Evolutionary conservation across 208 protist species (phyloP), one percentile per base, ranked within the genome.

Genomic region (Vickermania ingenoplastis): DNA sequence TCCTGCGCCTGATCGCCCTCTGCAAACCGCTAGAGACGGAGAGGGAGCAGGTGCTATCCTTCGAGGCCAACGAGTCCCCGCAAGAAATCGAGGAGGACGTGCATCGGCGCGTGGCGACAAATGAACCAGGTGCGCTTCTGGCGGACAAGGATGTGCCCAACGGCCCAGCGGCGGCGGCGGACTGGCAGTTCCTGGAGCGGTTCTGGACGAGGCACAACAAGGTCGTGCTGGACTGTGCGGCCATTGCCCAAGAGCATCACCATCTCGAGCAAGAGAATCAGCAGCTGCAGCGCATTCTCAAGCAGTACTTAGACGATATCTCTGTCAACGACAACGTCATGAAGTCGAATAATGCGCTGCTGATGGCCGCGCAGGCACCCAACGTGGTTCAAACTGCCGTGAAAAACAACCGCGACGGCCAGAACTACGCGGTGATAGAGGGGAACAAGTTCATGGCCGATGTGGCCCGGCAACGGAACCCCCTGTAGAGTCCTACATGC

Each of bases 161-260:
- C 54, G 69, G 63, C 14, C 53, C 69, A 30, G 69, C 69, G 11
- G 72, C 67, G 11, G 71, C 75, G n/a, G 76, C 81, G 57, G 86
- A 97, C 53, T 98, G 95, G 94, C 74, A 88, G 50, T 75, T 88
- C 17, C 73, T 98, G 51, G 81, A 97, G 45, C 75, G 89, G 4
- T 98, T 98, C 67, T 98, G 94, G 90, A 81, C 82, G 52, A 90
- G 86, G 57, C 84, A 94, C 70, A 98, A 98, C 86, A 98, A 98
- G 66, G 92, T 97, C 1, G 76, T 97, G 30, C 83, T 98, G 5
- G 96, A 98, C 76, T 94, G 89, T 58, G 73, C 89, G 0, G 96
- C 95, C n/a, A 77, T 98, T 21, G 69, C 86, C 1, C 86, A 95
- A 53, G 94, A 98, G 61, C 75, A 82, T 21, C 59, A 83, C 28